Evolutionary conservation across 176 grass and related monocot genomes (phyloP).

Genomic region (Carex kokanica): DNA sequence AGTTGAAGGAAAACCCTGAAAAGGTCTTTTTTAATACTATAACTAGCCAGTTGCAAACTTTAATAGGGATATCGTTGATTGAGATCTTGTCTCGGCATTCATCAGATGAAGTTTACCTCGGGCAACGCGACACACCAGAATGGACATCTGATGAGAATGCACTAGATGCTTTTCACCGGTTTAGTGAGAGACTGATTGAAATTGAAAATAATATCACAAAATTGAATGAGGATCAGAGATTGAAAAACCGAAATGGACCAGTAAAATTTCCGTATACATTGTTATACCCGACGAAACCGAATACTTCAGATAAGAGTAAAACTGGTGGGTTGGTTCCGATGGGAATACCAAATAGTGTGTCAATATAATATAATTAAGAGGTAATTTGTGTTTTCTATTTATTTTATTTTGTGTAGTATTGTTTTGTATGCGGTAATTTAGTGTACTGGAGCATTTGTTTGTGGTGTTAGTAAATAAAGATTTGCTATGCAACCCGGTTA

Average conservation of each 20-base stretch:
- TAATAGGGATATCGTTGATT: no score
- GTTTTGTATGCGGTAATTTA: neutral
- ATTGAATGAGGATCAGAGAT: constrained; percentile 31
- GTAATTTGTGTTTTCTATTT: neutral
- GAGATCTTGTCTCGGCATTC: no score
- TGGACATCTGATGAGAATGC: constrained; percentile 67
- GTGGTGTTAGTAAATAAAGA: neutral
- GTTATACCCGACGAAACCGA: constrained; percentile 71
- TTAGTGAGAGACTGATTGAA: constrained; percentile 32
- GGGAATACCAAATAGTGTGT: constrained; percentile 81
- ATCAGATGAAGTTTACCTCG: no score
- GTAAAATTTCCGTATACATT: constrained; percentile 65
- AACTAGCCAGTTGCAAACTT: no score
- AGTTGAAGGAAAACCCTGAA: no score
- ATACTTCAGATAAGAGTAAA: constrained; percentile 54
- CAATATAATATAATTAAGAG: constrained; percentile 39
- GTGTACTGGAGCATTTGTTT: neutral
- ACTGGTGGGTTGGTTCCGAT: constrained; percentile 42
- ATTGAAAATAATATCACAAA: constrained; percentile 44
- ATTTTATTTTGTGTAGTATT: neutral
- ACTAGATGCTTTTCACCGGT: constrained; percentile 44
- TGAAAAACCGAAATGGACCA: constrained; percentile 66
- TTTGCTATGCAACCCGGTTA: neutral
- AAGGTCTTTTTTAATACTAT: no score
- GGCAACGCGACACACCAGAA: no score